Evolutionary conservation across 73 alveolate genomes (phyloP), one percentile per base, ranked within the genome.

Genomic region (Symbiodinium pilosum): DNA sequence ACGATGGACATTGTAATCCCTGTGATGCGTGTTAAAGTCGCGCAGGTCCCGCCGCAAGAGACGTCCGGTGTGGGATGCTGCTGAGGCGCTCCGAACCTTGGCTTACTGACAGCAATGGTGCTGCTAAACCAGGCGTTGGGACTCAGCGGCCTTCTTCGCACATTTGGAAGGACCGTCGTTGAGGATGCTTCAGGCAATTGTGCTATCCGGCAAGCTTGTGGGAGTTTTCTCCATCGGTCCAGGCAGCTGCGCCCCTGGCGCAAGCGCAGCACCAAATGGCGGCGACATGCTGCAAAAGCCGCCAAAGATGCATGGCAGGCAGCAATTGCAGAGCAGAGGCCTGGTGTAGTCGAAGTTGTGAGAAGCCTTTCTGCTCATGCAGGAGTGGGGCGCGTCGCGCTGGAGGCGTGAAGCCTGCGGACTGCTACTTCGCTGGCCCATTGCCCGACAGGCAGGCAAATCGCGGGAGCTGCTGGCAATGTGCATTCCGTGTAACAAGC

Each of bases 181-280:
- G 30, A 8, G 73, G 32, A 54, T 54, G n/a, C n/a, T n/a, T n/a
- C n/a, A n/a, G n/a, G n/a, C n/a, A n/a, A n/a, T n/a, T n/a, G n/a
- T n/a, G n/a, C n/a, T n/a, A n/a, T n/a, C n/a, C n/a, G n/a, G n/a
- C n/a, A n/a, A n/a, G n/a, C n/a, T n/a, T n/a, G n/a, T n/a, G n/a
- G n/a, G n/a, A n/a, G n/a, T n/a, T n/a, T n/a, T n/a, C n/a, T n/a
- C n/a, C n/a, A n/a, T n/a, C n/a, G 0, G 1, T n/a, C 3, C 32
- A 86, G 93, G 93, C 93, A 34, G 11, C 24, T 86, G 16, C 93
- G 93, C 28, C 93, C 93, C 47, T 86, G 93, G 93, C 93, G 93
- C 41, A 44, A 36, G 41, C 83, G 83, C 83, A n/a, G 42, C 28
- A 34, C 40, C 3, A 69, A 69, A 39, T 86, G 93, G 93, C 28